phyloP scores from a whole-genome alignment of 148 eudicot genomes.

The Cornus kousa region DNA sequence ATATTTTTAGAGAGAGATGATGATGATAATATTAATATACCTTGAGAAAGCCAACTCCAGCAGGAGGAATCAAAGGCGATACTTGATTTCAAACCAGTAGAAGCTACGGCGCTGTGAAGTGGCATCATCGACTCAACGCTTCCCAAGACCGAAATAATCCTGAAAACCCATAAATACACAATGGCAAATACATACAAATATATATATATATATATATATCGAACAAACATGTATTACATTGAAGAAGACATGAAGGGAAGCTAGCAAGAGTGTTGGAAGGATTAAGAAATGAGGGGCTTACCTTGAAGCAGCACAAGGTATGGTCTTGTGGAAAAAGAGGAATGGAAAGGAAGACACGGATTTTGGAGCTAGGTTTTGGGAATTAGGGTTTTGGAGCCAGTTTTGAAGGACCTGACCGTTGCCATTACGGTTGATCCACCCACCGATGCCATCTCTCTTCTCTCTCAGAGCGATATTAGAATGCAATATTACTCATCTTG shows the following conservation, averaged over 20 bases:
- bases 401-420: neutral
- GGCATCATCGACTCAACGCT: constrained; percentile 57
- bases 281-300: neutral
- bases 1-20: no score
- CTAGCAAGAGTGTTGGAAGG: neutral
- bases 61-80: constrained; percentile 52
- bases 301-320: constrained; percentile 15
- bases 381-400: constrained; percentile 7
- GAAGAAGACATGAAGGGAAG: no score
- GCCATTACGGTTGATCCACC: constrained; percentile 10
- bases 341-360: neutral
- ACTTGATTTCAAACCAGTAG: constrained; percentile 53
- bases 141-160: constrained; percentile 15
- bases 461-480: no score
- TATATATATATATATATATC: neutral
- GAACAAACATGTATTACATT: neutral
- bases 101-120: constrained; percentile 62
- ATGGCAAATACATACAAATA: neutral
- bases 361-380: constrained; percentile 9
- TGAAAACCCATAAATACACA: constrained; percentile 1
- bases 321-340: constrained; percentile 12
- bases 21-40: constrained; percentile 11
- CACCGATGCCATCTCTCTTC: constrained; percentile 5
- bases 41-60: constrained; percentile 68
- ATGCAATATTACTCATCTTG: constrained; percentile 54